Evolutionary conservation across 495 filamentous ascomycete genomes (phyloP).

Genomic region (Talaromyces adpressus): DNA sequence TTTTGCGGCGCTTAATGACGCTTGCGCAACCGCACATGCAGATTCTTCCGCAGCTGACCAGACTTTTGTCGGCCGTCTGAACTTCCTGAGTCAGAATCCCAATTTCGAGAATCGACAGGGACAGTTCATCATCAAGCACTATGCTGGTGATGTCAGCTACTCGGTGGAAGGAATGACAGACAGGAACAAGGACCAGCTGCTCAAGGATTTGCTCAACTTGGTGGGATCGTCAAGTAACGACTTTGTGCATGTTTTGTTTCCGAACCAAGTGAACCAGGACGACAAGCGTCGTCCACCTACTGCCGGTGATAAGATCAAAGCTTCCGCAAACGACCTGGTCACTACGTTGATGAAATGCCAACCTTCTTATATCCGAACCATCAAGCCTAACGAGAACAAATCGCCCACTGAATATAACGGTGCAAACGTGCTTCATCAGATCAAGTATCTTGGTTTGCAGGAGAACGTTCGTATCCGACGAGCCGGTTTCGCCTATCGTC

Average conservation of each 20-base stretch:
- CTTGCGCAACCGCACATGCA: conserved; percentile 92
- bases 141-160: conserved; percentile 96
- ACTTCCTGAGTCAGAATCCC: conserved; percentile 76
- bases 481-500: conserved; percentile 94
- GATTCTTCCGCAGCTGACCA: conserved; percentile 90
- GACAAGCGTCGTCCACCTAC: conserved; percentile 91
- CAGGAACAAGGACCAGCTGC: conserved; percentile 97
- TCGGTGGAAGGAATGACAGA: conserved; percentile 96
- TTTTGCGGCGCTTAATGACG: conserved; percentile 95
- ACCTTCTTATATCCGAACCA: conserved; percentile 96
- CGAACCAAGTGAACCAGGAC: conserved; percentile 89
- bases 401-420: conserved; percentile 85
- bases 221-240: conserved; percentile 75
- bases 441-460: conserved; percentile 97
- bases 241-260: conserved; percentile 85
- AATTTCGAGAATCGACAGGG: conserved; percentile 91
- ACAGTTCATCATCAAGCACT: conserved; percentile 98
- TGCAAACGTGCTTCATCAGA: conserved; percentile 92
- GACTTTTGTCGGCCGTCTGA: conserved; percentile 89
- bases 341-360: conserved; percentile 94
- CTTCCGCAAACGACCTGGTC: conserved; percentile 92
- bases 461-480: conserved; percentile 98
- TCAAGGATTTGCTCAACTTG: conserved; percentile 90
- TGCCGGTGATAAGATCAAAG: conserved; percentile 94
- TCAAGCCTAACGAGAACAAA: conserved; percentile 99